These are phyloP conservation scores for Scedosporium minutisporum DNA, from an alignment of 2,329 filamentous ascomycete species.

Conservation along the genomic window DNA sequence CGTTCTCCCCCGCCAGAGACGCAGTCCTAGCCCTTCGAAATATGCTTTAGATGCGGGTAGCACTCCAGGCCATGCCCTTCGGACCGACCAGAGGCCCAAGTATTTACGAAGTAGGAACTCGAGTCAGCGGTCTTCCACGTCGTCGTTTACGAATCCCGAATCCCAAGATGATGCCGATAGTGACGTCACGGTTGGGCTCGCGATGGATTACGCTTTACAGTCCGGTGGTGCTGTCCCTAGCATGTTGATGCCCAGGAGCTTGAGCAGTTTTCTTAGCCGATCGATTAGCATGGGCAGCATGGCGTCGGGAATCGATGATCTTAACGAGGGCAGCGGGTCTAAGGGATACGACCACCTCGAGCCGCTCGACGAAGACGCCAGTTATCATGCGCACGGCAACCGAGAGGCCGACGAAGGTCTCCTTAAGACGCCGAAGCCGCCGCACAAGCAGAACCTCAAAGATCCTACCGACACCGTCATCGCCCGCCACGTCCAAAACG, in stretches of 20 bases:
- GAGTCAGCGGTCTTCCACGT: slow-evolving; percentile 52
- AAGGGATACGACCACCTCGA: slow-evolving; percentile 33
- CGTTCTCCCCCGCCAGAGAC: not conserved
- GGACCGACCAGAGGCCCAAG: slow-evolving; percentile 39
- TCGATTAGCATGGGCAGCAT: slow-evolving; percentile 85
- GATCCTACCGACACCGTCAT: slow-evolving; percentile 82
- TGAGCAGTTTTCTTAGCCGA: slow-evolving; percentile 54
- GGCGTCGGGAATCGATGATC: slow-evolving; percentile 61
- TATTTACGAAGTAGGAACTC: slow-evolving; percentile 48
- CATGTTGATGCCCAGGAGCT: slow-evolving; percentile 36
- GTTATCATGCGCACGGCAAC: slow-evolving; percentile 15
- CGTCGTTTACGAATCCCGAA: slow-evolving; percentile 47
- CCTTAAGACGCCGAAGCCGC: slow-evolving; percentile 62
- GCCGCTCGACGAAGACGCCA: slow-evolving; percentile 38
- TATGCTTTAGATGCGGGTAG: slow-evolving; percentile 31
- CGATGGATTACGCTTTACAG: slow-evolving; percentile 72
- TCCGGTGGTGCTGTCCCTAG: slow-evolving; percentile 65
- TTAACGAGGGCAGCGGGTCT: slow-evolving; percentile 29
- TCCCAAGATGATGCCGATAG: slow-evolving; percentile 53
- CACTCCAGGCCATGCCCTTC: slow-evolving; percentile 36
- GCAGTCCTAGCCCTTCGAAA: slow-evolving; percentile 17
- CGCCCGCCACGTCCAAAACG: slow-evolving; percentile 77
- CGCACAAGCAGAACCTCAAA: slow-evolving; percentile 35
- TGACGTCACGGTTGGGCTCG: slow-evolving; percentile 57
- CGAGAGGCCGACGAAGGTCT: slow-evolving; percentile 26